phyloP scores from a whole-genome alignment of 73 alveolate genomes.

The Symbiodinium natans region DNA sequence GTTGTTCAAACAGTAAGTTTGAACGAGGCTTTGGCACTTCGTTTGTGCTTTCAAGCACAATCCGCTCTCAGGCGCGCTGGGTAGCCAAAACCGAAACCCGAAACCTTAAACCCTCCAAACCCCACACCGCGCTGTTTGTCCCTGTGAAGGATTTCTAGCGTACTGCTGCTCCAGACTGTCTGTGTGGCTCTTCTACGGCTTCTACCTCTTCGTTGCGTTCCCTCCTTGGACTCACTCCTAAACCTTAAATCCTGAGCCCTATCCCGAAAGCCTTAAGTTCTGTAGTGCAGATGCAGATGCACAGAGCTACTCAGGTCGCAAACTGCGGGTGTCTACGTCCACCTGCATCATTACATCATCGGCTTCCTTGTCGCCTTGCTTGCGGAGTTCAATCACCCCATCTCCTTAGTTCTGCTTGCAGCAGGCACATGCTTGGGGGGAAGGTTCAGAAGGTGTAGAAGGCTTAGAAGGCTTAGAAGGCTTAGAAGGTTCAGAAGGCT shows the following conservation, averaged over 20 bases:
- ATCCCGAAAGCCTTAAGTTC: too few relatives aligned
- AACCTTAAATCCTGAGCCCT: too few relatives aligned
- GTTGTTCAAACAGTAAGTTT: too few relatives aligned
- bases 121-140: neutral
- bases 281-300: too few relatives aligned
- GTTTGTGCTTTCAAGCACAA: constrained; percentile 46
- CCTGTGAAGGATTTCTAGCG: constrained; percentile 47
- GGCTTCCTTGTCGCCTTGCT: constrained; percentile 82
- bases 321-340: constrained; percentile 65
- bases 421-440: constrained; percentile 18
- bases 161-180: constrained; percentile 55
- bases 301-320: constrained; percentile 49
- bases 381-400: constrained; percentile 84
- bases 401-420: constrained; percentile 72
- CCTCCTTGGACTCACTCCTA: too few relatives aligned
- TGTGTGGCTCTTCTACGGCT: constrained; percentile 68
- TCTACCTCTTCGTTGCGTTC: constrained; percentile 49
- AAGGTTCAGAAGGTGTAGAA: too few relatives aligned
- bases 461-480: too few relatives aligned
- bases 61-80: constrained; percentile 35
- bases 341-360: constrained; percentile 88
- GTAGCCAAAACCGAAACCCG: neutral
- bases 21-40: constrained; percentile 72
- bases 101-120: too few relatives aligned
- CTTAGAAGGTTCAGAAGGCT: too few relatives aligned